Conservation (phyloP, 257 asterid genomes). For the Solanum appendiculatum region DNA sequence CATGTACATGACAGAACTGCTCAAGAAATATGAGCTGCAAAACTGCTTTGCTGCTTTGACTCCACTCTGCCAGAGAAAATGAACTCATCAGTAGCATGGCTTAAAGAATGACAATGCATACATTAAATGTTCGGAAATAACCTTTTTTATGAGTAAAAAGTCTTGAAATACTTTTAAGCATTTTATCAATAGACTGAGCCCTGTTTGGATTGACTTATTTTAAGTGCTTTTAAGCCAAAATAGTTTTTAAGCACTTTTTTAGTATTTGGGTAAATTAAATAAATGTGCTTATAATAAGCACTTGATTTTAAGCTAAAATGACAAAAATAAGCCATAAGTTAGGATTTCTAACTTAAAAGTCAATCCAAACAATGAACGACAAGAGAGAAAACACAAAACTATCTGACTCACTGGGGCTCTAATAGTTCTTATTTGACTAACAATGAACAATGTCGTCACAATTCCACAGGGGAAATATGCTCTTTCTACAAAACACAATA, state of each 20-base stretch:
- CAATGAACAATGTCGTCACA: neutral
- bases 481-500: neutral
- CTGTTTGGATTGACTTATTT: neutral
- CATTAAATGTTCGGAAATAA: neutral
- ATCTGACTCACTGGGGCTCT: neutral
- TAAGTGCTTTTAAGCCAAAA: neutral
- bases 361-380: neutral
- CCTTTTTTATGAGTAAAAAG: neutral
- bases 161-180: neutral
- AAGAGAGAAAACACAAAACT: neutral
- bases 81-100: neutral
- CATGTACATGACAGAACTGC: conserved; percentile 93
- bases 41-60: conserved; percentile 70
- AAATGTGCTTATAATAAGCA: neutral
- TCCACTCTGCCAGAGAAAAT: conserved; percentile 56
- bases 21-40: conserved; percentile 76
- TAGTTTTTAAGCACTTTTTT: neutral
- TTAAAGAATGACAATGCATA: neutral
- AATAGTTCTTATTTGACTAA: neutral
- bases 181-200: neutral
- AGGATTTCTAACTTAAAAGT: neutral
- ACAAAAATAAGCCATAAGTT: neutral
- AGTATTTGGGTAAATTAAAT: neutral
- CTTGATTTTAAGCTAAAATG: neutral
- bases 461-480: neutral